Conservation (phyloP, 768 basidiomycete genomes). For the Suillus alpinus region DNA sequence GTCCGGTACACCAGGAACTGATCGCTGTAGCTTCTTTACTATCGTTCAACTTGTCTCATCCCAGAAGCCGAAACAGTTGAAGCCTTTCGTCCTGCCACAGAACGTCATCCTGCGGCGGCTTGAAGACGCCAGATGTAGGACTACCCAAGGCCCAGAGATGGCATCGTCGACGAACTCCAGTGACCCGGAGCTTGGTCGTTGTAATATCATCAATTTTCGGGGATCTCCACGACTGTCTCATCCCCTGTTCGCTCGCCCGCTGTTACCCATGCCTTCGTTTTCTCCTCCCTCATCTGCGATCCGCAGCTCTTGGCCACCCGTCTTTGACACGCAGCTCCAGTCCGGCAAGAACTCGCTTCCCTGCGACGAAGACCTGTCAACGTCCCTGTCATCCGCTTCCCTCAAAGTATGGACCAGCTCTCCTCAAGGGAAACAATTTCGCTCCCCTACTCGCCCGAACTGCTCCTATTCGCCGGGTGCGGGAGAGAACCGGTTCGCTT, state of each 20-base stretch:
- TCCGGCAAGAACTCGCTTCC: background rate
- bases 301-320: background rate
- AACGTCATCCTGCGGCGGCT: background rate
- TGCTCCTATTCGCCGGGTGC: background rate
- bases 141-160: background rate
- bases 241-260: background rate
- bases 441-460: background rate
- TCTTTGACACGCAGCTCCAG: background rate
- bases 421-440: background rate
- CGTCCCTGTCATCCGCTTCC: background rate
- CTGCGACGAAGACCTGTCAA: background rate
- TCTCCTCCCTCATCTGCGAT: background rate
- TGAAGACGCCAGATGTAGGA: background rate
- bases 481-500: background rate
- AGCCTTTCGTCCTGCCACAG: background rate
- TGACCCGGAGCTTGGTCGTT: conserved; percentile 1
- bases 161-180: background rate
- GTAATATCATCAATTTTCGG: background rate
- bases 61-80: background rate
- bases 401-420: conserved; percentile 1
- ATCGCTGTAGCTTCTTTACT: background rate
- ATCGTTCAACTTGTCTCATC: background rate
- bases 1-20: background rate
- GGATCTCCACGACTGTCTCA: background rate
- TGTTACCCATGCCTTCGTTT: background rate